A percentile compares a stretch with the other conserved stretches of the same genome.
These are phyloP conservation scores for Acanthamoeba triangularis DNA, from an alignment of 208 protist species.

Conservation along the genomic window DNA sequence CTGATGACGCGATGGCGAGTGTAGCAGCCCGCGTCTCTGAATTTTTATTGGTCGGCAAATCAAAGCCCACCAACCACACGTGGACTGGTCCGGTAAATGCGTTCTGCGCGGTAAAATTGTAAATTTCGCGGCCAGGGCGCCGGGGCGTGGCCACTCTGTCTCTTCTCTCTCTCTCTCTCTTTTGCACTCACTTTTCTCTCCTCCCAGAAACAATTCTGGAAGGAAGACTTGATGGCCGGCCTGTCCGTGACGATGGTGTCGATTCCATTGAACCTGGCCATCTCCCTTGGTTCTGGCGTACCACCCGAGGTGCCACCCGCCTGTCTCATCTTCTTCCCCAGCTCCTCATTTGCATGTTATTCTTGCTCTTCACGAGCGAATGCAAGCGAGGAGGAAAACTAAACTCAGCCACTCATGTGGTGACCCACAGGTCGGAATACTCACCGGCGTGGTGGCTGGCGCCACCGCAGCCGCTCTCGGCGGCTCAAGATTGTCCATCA, in stretches of 20 bases:
- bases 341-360: neutral
- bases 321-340: neutral
- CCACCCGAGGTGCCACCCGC: neutral
- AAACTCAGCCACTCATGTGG: neutral
- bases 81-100: too few species aligned
- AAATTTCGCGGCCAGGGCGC: too few species aligned
- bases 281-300: constrained; percentile 10
- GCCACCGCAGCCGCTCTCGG: neutral
- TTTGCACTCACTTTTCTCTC: too few species aligned
- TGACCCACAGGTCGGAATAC: neutral
- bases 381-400: neutral
- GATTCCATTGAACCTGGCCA: constrained; percentile 21
- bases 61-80: too few species aligned
- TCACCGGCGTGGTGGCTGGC: constrained; percentile 23
- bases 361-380: neutral
- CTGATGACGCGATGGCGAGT: neutral
- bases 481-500: constrained; percentile 14
- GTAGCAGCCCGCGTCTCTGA: neutral
- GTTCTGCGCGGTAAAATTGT: too few species aligned
- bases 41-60: neutral
- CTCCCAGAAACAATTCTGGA: neutral
- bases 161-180: too few species aligned
- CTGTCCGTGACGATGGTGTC: constrained; percentile 39
- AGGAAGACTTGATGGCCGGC: constrained; percentile 6
- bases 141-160: too few species aligned